phyloP scores from a whole-genome alignment of 208 protist species.

The Leishmania turanica region DNA sequence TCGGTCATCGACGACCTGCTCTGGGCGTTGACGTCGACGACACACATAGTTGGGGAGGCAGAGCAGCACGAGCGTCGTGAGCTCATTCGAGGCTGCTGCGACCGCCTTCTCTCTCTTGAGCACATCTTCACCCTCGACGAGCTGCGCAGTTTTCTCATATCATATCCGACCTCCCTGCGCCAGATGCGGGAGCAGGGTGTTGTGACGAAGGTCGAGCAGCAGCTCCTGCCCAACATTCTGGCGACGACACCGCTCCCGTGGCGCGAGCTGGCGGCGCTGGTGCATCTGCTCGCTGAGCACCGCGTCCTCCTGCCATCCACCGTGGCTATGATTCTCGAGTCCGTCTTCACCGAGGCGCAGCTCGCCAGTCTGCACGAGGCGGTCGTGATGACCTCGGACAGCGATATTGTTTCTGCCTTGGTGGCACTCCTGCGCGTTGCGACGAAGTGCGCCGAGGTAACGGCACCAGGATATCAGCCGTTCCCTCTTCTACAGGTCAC shows the following conservation, averaged over 20 bases:
- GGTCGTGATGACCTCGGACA: background rate
- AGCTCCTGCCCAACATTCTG: constrained; percentile 42
- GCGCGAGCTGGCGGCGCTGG: constrained; percentile 33
- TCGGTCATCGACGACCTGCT: background rate
- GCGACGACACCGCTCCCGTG: constrained; percentile 9
- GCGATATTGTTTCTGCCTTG: constrained; percentile 6
- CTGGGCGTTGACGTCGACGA: background rate
- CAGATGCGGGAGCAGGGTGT: constrained; percentile 42
- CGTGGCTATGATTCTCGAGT: constrained; percentile 16
- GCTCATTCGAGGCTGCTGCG: constrained; percentile 51
- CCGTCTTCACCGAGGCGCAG: constrained; percentile 30
- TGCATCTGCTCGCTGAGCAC: constrained; percentile 45
- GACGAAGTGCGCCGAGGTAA: background rate
- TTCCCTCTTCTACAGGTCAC: constrained; percentile 9
- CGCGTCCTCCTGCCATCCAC: constrained; percentile 37
- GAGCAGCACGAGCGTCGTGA: constrained; percentile 22
- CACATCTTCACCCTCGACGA: constrained; percentile 50
- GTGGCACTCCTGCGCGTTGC: constrained; percentile 2
- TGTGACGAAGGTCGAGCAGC: constrained; percentile 45
- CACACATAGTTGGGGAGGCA: background rate
- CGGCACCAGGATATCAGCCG: background rate
- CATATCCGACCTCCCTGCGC: constrained; percentile 56
- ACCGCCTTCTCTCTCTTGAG: constrained; percentile 65
- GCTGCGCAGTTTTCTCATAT: constrained; percentile 54
- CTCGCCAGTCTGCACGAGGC: constrained; percentile 8